Evolutionary conservation across 768 basidiomycete species (phyloP), one percentile per base, ranked within the genome.

Genomic region (Mycena vulgaris): DNA sequence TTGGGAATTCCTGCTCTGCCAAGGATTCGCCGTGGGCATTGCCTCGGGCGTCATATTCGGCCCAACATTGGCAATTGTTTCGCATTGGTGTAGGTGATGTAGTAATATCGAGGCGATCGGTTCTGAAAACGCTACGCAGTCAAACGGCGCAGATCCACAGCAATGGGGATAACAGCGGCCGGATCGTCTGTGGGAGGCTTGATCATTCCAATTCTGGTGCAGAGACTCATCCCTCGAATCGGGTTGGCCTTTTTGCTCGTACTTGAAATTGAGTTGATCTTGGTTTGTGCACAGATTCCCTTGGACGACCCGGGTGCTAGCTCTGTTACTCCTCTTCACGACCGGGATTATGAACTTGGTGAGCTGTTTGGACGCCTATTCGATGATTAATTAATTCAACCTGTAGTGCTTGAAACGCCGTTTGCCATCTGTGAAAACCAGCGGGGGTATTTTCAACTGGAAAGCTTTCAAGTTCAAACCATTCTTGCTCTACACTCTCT

Each of bases 1-100:
- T 74, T 95, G 93, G 94, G 92, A 95, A 8, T 92, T 94, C 73
- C 74, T 95, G 27, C 84, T 95, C 0, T 93, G 89, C 68, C 93
- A 95, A 77, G 93, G 93, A 0, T 73, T 94, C 40, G 86, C 86
- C 0, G 79, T 89, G 16, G 93, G 93, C 25, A 89, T 92, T 8
- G 85, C 85, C 13, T 82, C 82, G 35, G 92, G 93, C 3, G 79
- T 90, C 10, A 82, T 93, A 10, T 93, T 91, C 55, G 89, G 90
- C 5, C 89, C 90, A 0, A 85, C 89, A 3, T 79, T 89, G 5
- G 87, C 88, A 1, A 81, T 92, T 33, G 77, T 92, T 1, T 86
- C 90, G 1, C 93, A 94, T 76, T 95, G 93, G 93, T 94, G 93
- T 82, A 87, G 88, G 68, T 63, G 31, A 19, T 58, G 23, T 48